Base-by-base conservation (phyloP, 805 yeast species). In the Zygosaccharomyces kombuchaensis region DNA sequence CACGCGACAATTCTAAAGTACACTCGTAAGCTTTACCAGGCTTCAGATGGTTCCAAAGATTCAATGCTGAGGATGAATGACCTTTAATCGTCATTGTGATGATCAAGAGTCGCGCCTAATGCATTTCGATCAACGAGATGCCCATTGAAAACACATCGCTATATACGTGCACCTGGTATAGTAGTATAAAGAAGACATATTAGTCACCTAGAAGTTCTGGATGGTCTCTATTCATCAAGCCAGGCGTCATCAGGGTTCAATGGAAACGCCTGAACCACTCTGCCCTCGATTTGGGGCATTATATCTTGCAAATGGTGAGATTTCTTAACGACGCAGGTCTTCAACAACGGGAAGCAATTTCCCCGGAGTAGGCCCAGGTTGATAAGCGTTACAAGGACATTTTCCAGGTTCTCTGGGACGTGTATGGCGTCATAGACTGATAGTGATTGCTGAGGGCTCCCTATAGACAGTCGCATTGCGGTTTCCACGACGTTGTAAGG, bases 281-380 rank as follows among this genome's bases (percentile, higher is more conserved):
- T 57, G 30, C 57, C 60, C 23, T 58, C 58, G 4, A 63, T 51
- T 0, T 52, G 36, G 8, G 69, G 69, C 40, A 65, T 50, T 3
- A 65, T 57, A 23, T 56, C 60, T 13, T 43, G 42, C 4, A 63
- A 47, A 26, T 53, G 47, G 2, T 36, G 43, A 2, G 65, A 59
- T 48, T 58, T 63, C 43, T 58, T 59, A 36, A 62, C 57, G 4
- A 65, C 67, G 35, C 64, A 60, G 17, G 61, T 47, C 40, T 53
- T 51, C 40, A 56, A 35, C 17, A 51, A 25, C 22, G 68, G 69
- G 51, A 62, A 63, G 40, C 67, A 63, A 44, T 65, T 65, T 22
- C 66, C 69, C 43, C 63, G 54, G 22, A 63, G 42, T 32, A 62
- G 53, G 2, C 62, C 62, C 34, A 61, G 44, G 27, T 59, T 62